A percentile compares a stretch with the other conserved stretches of the same genome.
These are phyloP conservation scores for Bipolaris sorokiniana DNA, from an alignment of 2,329 filamentous ascomycete genomes.

Conservation along the genomic window DNA sequence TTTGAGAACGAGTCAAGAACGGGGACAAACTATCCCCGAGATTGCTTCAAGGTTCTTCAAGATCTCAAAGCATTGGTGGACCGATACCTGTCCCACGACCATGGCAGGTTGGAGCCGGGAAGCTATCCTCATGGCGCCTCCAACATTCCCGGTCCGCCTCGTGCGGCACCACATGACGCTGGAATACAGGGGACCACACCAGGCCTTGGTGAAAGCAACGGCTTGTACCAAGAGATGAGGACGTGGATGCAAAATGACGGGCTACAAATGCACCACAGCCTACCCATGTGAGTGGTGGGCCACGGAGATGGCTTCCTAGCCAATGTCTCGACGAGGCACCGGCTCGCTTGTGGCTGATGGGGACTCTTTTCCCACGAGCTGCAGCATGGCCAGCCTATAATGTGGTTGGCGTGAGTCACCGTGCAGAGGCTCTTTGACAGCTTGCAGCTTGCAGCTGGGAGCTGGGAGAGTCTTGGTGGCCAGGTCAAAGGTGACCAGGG, in stretches of 20 bases:
- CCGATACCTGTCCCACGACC: slow-evolving; percentile 20
- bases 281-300: slow-evolving; percentile 21
- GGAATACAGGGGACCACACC: slow-evolving; percentile 3
- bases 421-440: not conserved
- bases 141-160: not conserved
- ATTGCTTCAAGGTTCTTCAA: slow-evolving; percentile 33
- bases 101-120: slow-evolving; percentile 1
- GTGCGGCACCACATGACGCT: not conserved
- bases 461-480: slow-evolving; percentile 1
- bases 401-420: slow-evolving; percentile 1
- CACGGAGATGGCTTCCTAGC: not conserved
- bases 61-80: slow-evolving; percentile 31
- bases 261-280: slow-evolving; percentile 18
- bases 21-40: slow-evolving; percentile 33
- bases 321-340: not conserved
- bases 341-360: not conserved
- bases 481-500: not conserved
- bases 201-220: slow-evolving; percentile 2
- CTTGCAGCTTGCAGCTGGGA: not conserved
- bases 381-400: slow-evolving; percentile 2
- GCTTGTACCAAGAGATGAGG: slow-evolving; percentile 22
- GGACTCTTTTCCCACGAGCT: not conserved
- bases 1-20: slow-evolving; percentile 32
- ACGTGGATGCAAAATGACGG: slow-evolving; percentile 27
- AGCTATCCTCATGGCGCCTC: slow-evolving; percentile 1